Conservation (phyloP, 345 rosid genomes). For the Pugionium cornutum region DNA sequence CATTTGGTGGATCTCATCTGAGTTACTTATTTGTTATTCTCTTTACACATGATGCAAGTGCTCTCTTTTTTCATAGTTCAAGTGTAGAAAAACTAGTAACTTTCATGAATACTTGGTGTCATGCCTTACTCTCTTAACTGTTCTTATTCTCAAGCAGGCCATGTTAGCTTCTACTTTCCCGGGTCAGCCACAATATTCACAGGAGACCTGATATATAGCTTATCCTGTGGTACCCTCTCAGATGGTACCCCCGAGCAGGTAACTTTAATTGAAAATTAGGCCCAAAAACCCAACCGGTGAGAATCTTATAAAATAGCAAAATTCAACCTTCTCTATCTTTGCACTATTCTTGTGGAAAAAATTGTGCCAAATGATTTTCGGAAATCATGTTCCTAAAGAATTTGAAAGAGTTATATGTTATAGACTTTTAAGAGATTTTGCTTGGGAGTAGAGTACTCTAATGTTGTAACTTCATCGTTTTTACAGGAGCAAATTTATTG, state of each 20-base stretch:
- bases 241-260: conserved; percentile 96
- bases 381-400: not conserved
- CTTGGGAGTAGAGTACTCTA: not conserved
- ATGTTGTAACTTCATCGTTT: not conserved
- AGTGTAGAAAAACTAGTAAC: conserved; percentile 8
- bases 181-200: conserved; percentile 83
- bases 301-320: not conserved
- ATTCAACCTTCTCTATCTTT: not conserved
- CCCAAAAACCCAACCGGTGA: not conserved
- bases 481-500: conserved; percentile 3
- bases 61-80: not conserved
- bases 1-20: not conserved
- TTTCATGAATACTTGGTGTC: not conserved
- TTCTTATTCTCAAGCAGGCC: conserved; percentile 58
- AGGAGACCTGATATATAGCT: conserved; percentile 92
- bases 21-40: conserved; percentile 16
- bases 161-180: conserved; percentile 92
- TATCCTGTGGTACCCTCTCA: conserved; percentile 92
- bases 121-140: conserved; percentile 18
- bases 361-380: not conserved
- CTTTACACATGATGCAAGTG: not conserved
- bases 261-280: conserved; percentile 5
- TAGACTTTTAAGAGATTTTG: not conserved
- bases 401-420: not conserved
- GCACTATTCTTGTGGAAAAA: not conserved